Conservation (phyloP, 192 early-diverging fungal species). For the Backusella tarrabulga region DNA sequence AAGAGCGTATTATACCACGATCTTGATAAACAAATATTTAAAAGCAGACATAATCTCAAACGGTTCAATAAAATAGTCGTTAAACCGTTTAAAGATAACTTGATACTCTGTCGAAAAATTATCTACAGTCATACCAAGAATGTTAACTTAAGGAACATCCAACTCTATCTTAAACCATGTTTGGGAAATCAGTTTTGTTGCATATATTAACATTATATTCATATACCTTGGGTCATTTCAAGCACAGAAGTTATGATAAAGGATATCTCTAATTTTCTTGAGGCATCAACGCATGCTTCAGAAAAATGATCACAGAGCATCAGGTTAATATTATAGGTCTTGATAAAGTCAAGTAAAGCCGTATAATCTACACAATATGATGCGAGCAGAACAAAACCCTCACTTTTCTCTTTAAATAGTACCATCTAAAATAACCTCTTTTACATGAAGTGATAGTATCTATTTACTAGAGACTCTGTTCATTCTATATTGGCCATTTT, state of each 20-base stretch:
- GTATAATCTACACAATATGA: not conserved
- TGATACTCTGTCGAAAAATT: not conserved
- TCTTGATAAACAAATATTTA: no score
- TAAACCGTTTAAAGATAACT: not conserved
- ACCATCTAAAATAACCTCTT: no score
- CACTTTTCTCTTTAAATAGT: no score
- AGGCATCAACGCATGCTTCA: constrained; percentile 9
- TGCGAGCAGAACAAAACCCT: not conserved
- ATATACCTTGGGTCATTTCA: not conserved
- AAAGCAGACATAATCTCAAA: not conserved
- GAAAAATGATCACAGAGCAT: constrained; percentile 27
- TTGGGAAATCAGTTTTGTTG: not conserved
- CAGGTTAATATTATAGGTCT: not conserved
- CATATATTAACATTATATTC: not conserved
- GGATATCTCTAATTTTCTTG: constrained; percentile 6
- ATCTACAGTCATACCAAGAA: not conserved
- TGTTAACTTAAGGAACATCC: not conserved
- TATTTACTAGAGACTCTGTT: no score
- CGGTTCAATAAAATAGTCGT: not conserved
- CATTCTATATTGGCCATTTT: no score
- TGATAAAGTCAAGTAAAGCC: not conserved
- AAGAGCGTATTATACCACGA: no score
- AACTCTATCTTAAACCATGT: not conserved
- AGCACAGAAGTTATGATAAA: constrained; percentile 25
- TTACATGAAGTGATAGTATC: no score